Evolutionary conservation across 129 eudicot species (phyloP).

Genomic region (Centella asiatica): DNA sequence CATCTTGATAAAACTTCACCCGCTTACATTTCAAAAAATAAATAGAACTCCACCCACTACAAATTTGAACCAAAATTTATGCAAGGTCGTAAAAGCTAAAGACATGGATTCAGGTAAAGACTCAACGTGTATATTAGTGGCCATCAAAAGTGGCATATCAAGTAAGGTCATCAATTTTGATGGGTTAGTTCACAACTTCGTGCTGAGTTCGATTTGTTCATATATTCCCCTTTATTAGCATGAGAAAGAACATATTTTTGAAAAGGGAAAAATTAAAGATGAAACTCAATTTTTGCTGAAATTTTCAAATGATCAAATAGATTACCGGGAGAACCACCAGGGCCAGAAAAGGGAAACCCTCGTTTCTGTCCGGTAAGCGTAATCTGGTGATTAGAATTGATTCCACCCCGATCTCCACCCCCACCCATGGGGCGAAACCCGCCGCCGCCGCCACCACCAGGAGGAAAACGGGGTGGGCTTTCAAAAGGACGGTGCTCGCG

Average conservation of each 20-base stretch:
- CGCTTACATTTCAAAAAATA: no score
- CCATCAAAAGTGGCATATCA: no score
- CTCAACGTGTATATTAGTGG: no score
- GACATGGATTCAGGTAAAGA: no score
- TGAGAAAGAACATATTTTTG: not conserved
- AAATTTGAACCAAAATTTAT: no score
- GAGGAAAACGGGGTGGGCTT: slow-evolving; percentile 48
- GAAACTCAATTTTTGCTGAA: not conserved
- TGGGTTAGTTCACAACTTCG: no score
- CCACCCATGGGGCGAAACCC: slow-evolving; percentile 41
- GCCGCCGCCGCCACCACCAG: slow-evolving; percentile 32
- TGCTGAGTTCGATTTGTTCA: no score
- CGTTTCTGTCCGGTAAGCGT: slow-evolving; percentile 64
- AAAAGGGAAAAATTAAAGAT: not conserved
- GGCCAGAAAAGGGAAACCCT: slow-evolving; percentile 54
- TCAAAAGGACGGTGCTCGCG: slow-evolving; percentile 39
- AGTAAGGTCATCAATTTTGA: no score
- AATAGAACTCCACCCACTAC: no score
- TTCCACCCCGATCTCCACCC: slow-evolving; percentile 27
- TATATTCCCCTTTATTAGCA: not conserved
- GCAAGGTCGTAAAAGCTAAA: no score
- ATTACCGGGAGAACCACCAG: slow-evolving; percentile 51
- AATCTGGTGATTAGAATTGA: slow-evolving; percentile 30
- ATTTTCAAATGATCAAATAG: not conserved
- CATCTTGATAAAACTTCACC: no score